Evolutionary conservation across 192 early-diverging fungal species (phyloP), one percentile per base, ranked within the genome.

Genomic region (Phlyctochytrium arcticum): DNA sequence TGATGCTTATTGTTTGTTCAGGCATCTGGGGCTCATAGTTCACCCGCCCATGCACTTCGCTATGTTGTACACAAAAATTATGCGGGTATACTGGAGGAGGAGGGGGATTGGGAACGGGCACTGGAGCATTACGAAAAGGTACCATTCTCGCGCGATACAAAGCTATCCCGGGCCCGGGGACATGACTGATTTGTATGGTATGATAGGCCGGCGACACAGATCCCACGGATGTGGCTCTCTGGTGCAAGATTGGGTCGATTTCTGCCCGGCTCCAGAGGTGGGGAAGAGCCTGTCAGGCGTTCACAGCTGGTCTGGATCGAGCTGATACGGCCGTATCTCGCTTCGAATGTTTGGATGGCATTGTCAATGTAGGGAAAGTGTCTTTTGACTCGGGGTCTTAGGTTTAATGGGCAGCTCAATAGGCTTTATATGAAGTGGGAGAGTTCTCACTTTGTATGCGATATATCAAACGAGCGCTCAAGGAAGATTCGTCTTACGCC

Each of bases 351-450:
- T 34, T 59, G 30, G 56, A 44, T 19, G 65, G 65, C n/a, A 30
- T 67, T 33, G 26, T 55, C 2, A 36, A 67, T 19, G 65, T 55
- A 36, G 15, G 35, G 9, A 17, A 10, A 33, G 29, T 9, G 30
- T 6, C 7, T 9, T 12, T 21, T 6, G 31, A 6, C 32, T 6
- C 27, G 21, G n/a, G n/a, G n/a, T n/a, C n/a, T n/a, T n/a, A 21
- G 7, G n/a, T 56, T 10, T 23, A 10, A 32, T 24, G 9, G 17
- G 12, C 7, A 7, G 10, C 21, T 17, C n/a, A 15, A 10, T 48
- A 68, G 66, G 56, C 53, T 6, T 32, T 69, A 2, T 69, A 69
- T 46, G 54, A 69, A 29, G 24, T 64, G 6, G 68, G 60, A 9
- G 68, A 69, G 6, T 64, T 54, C 35, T 10, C 36, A 62, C 10